A percentile compares a stretch with the other conserved stretches of the same genome.
These are phyloP conservation scores for Aspergillus sergii DNA, from an alignment of 2,329 filamentous ascomycete species.

Conservation along the genomic window DNA sequence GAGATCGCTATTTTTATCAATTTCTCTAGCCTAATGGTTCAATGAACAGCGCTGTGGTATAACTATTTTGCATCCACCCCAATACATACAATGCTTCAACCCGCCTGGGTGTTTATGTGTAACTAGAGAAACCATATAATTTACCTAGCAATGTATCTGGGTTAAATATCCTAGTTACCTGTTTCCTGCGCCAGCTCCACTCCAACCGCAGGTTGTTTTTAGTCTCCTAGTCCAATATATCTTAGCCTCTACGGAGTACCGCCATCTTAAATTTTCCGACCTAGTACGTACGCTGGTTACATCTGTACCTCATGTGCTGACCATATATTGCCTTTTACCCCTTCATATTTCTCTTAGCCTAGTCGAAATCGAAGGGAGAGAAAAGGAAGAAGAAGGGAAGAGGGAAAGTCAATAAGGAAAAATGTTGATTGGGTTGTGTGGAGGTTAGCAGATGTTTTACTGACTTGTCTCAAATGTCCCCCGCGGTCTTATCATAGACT, in stretches of 20 bases:
- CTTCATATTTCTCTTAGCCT: background rate
- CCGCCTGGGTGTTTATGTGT: background rate
- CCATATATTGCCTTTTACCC: background rate
- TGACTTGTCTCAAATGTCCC: background rate
- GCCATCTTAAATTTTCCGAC: background rate
- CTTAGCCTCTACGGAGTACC: background rate
- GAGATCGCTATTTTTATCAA: too few species aligned
- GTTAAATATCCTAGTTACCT: background rate
- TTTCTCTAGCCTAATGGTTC: too few species aligned
- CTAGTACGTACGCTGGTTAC: background rate
- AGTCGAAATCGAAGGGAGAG: background rate
- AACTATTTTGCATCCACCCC: too few species aligned
- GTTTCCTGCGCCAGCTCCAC: background rate
- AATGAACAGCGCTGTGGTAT: too few species aligned
- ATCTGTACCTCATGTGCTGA: background rate
- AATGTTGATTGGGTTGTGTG: conserved; percentile 58
- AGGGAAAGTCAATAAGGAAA: background rate
- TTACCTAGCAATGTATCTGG: too few species aligned
- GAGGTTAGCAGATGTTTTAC: conserved; percentile 39
- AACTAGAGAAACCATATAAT: background rate
- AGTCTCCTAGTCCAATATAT: background rate
- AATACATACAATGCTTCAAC: background rate
- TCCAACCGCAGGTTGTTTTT: background rate
- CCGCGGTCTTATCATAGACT: conserved; percentile 13
- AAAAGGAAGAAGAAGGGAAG: background rate